Base-by-base conservation (phyloP, 2,329 filamentous ascomycete genomes). In the Aspergillus alliaceus region DNA sequence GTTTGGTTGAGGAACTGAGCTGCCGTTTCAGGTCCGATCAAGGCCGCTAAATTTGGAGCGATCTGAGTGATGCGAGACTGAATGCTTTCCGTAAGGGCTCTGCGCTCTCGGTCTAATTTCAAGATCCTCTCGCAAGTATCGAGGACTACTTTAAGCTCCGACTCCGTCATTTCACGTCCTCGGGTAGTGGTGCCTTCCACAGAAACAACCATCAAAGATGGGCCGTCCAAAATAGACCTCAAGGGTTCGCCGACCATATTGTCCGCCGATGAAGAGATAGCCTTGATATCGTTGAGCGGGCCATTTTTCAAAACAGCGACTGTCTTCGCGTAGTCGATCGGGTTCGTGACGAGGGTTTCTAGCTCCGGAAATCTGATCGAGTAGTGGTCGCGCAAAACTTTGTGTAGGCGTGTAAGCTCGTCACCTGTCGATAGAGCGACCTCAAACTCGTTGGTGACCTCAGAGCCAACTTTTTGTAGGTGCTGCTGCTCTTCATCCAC, bases 31-130 rank as follows among this genome's bases (percentile, higher is more conserved):
- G 93, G 95, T 18, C 95, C 95, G 57, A 99, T 90, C 18, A 99
- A 84, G 1, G 87, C 88, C 0, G 95, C 96, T 53, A 98, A 78
- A 68, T 99, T 99, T 0, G 95, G 95, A 4, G 95, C 95, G 71
- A 98, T 98, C 32, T 96, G 82, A 64, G 90, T 95, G 91, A 99
- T 98, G 60, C 95, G 90, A 34, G 93, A 97, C 76, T 97, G 91
- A 15, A 99, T 95, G 69, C 96, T 99, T 71, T 95, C 89, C 2
- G 91, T 96, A 54, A 99, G 82, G 0, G 87, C 90, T 60, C 85
- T 88, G 75, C 97, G 97, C 27, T 93, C 92, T 63, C 84, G 87
- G 72, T 98, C 91, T 9, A 99, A 86, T 35, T 87, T 84, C n/a
- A 98, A 82, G 9, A 91, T 89, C 86, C 96, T 95, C 62, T 92